phyloP scores from a whole-genome alignment of 2,329 filamentous ascomycete genomes.

The Alternaria conjuncta region DNA sequence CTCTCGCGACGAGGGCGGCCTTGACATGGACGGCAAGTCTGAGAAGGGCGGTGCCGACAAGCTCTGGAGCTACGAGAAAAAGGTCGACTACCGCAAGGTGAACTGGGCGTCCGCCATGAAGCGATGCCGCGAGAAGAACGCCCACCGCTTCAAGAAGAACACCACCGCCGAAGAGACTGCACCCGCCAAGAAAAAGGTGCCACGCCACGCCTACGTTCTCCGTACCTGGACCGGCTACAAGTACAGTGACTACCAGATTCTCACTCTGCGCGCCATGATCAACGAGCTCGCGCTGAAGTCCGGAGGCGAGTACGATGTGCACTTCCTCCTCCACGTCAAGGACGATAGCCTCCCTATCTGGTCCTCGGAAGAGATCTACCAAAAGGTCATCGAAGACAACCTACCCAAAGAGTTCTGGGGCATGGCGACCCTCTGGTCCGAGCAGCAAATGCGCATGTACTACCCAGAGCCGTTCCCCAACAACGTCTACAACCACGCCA shows the following conservation, averaged over 20 bases:
- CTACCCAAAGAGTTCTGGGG: slow-evolving; percentile 86
- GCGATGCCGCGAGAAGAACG: slow-evolving; percentile 58
- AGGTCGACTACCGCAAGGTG: slow-evolving; percentile 56
- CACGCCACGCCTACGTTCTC: slow-evolving; percentile 81
- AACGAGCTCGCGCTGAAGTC: slow-evolving; percentile 80
- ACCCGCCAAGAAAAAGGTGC: slow-evolving; percentile 50
- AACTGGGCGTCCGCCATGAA: slow-evolving; percentile 58
- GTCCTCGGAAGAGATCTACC: slow-evolving; percentile 74
- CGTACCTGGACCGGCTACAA: slow-evolving; percentile 83
- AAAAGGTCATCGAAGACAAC: slow-evolving; percentile 68
- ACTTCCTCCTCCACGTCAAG: slow-evolving; percentile 84
- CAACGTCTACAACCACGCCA: slow-evolving; percentile 68
- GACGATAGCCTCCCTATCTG: slow-evolving; percentile 78
- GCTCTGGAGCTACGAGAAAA: slow-evolving; percentile 57
- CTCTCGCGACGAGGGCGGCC: slow-evolving; percentile 52
- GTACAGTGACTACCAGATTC: slow-evolving; percentile 79
- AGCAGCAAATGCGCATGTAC: slow-evolving; percentile 87
- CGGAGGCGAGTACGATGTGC: slow-evolving; percentile 85
- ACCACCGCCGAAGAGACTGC: slow-evolving; percentile 37
- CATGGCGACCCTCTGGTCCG: slow-evolving; percentile 90
- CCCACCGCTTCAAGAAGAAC: slow-evolving; percentile 53
- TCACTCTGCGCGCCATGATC: slow-evolving; percentile 83
- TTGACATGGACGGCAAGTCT: slow-evolving; percentile 56
- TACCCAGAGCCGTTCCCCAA: slow-evolving; percentile 88
- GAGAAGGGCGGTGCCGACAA: slow-evolving; percentile 54